These are phyloP conservation scores for Didymella pinodella DNA, from an alignment of 2,329 filamentous ascomycete genomes.

Conservation along the genomic window DNA sequence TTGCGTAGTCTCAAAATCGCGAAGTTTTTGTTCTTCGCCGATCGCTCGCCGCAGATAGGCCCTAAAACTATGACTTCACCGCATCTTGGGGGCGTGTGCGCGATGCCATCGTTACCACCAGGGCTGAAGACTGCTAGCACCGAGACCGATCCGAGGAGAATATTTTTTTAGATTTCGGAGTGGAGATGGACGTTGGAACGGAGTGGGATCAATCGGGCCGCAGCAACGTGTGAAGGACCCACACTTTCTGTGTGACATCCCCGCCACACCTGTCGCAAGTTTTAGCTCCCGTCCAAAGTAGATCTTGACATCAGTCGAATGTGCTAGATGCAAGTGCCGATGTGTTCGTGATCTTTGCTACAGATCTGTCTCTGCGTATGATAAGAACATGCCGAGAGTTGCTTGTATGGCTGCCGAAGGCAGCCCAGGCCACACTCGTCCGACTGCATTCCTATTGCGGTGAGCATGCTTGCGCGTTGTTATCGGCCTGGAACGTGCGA, in stretches of 20 bases:
- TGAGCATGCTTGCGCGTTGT: constrained; percentile 4
- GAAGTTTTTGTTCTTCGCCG: constrained; percentile 37
- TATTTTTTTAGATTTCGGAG: constrained; percentile 9
- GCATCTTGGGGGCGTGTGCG: constrained; percentile 2
- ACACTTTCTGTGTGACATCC: constrained; percentile 2
- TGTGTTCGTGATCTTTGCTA: neutral
- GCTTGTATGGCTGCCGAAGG: constrained; percentile 1
- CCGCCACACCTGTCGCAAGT: constrained; percentile 5
- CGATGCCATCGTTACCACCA: constrained; percentile 5
- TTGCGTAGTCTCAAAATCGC: constrained; percentile 23
- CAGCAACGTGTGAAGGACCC: constrained; percentile 17
- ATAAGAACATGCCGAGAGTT: neutral
- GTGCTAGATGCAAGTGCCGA: constrained; percentile 1
- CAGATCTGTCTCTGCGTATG: neutral
- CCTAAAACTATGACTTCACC: constrained; percentile 28
- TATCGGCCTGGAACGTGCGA: constrained; percentile 10
- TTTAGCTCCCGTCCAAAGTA: constrained; percentile 17
- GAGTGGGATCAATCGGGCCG: constrained; percentile 8
- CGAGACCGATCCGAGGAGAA: constrained; percentile 18
- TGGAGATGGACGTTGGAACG: constrained; percentile 10
- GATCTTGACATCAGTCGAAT: constrained; percentile 12
- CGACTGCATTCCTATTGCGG: constrained; percentile 4
- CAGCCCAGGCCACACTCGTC: neutral
- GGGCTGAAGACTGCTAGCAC: constrained; percentile 9
- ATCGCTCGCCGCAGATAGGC: constrained; percentile 31